Conservation (phyloP, 164 flowering plant species). For the Chimonanthus salicifolius region DNA sequence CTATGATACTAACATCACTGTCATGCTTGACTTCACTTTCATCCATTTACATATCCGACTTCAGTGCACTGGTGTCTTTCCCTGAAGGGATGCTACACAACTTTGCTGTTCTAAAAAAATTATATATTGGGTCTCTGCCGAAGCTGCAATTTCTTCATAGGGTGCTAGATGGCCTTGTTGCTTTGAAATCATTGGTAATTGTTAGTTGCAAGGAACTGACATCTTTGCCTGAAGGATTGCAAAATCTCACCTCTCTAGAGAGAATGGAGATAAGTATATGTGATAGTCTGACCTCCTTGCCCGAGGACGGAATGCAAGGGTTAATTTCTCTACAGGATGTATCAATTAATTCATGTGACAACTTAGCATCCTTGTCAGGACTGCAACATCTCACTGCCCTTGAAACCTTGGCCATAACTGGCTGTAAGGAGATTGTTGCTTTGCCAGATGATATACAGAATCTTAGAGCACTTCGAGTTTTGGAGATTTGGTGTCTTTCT, state of each 20-base stretch:
- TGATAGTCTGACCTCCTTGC: background rate
- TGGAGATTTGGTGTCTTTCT: background rate
- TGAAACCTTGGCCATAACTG: background rate
- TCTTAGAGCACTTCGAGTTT: background rate
- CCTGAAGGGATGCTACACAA: slow-evolving; percentile 10
- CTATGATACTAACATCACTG: slow-evolving; percentile 2
- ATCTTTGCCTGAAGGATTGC: slow-evolving; percentile 7
- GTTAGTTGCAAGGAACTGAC: slow-evolving; percentile 7
- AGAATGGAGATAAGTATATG: background rate
- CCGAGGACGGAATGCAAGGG: background rate
- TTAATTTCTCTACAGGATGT: background rate
- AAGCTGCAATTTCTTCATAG: slow-evolving; percentile 3
- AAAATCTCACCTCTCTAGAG: background rate
- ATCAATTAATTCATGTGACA: background rate
- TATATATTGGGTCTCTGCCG: slow-evolving; percentile 9
- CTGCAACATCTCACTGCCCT: background rate
- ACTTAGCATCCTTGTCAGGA: background rate
- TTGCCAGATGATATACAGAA: background rate
- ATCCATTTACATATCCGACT: background rate
- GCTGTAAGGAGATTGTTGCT: background rate
- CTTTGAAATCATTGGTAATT: slow-evolving; percentile 11
- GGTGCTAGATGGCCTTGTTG: slow-evolving; percentile 8
- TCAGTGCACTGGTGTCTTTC: slow-evolving; percentile 1
- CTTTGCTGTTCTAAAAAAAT: slow-evolving; percentile 1
- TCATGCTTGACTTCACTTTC: slow-evolving; percentile 9